Evolutionary conservation across 2,329 filamentous ascomycete genomes (phyloP), one percentile per base, ranked within the genome.

Genomic region (Diaporthe aspalathi): DNA sequence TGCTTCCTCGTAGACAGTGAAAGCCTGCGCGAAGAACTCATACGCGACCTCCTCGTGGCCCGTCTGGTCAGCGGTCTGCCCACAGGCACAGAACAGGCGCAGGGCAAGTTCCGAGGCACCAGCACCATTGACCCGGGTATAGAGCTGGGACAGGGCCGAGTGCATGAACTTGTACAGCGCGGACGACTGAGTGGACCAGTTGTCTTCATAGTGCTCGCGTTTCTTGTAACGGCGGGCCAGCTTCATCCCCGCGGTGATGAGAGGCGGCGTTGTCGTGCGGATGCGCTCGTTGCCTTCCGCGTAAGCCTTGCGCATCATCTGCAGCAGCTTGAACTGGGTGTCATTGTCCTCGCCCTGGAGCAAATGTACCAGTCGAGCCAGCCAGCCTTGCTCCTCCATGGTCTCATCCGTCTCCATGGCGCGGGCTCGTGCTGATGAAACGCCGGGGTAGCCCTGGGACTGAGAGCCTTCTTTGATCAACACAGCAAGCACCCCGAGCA

Each of bases 11-110:
- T 99, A 99, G 11, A 98, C 94, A 0, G 95, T 98, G 77, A 99
- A 99, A 0, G 96, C 95, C 81, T 99, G 96, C 0, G 96, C 96
- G 77, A 98, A 98, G 84, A 97, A 99, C 79, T 99, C 96, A 80
- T 99, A 99, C 14, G 94, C 93, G 52, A 97, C 94, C 83, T 99
- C 96, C 80, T 99, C 95, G 76, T 97, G 97, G 2, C 93, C 93
- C 14, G 91, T 94, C 81, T 96, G 92, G 77, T 98, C 95, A 14
- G 96, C 95, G 40, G 97, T 93, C 83, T 98, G 95, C 27, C 96
- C 96, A 78, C 94, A 97, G 52, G 93, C 91, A 76, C 96, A 92
- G 80, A 98, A 99, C 20, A 98, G 86, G 2, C 96, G 93, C 62
- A 99, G 87, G 0, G 94, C 91, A 24, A 99, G 88, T 79, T 99